Percentiles rank a stretch among this genome's conserved stretches.
Evolutionary conservation across 192 early-diverging fungal genomes (phyloP).

Genomic region (Thoreauomyces humboldtii): DNA sequence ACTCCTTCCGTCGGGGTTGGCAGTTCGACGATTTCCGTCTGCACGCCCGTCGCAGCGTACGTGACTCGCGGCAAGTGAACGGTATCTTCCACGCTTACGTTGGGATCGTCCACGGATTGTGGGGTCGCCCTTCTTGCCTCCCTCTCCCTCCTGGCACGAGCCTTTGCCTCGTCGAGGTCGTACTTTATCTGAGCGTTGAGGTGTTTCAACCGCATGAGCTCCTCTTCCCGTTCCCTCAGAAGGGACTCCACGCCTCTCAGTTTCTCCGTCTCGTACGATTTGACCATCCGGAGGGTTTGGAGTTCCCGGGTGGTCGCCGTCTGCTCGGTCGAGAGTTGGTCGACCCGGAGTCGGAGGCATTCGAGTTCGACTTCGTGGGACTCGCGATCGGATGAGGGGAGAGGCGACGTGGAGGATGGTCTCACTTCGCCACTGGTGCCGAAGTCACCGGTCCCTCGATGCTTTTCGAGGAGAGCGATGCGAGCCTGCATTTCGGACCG

Average conservation of each 20-base stretch:
- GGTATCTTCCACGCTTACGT: background rate
- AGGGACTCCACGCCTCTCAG: constrained; percentile 21
- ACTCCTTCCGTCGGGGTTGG: background rate
- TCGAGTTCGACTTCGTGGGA: constrained; percentile 16
- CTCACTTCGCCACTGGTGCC: background rate
- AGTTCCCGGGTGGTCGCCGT: constrained; percentile 17
- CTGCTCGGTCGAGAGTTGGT: constrained; percentile 22
- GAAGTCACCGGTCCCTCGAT: background rate
- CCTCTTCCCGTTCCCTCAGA: constrained; percentile 36
- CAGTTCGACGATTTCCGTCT: background rate
- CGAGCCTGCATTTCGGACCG: constrained; percentile 27
- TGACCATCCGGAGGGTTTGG: constrained; percentile 30
- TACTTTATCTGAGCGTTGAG: constrained; percentile 26
- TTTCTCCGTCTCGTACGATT: constrained; percentile 38
- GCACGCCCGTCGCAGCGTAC: background rate
- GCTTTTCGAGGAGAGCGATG: constrained; percentile 26
- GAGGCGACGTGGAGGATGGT: no score
- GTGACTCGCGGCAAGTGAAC: background rate
- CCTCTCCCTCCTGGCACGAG: background rate
- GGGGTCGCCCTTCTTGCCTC: background rate
- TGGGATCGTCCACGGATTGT: background rate
- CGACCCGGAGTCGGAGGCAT: constrained; percentile 24
- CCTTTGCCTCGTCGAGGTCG: constrained; percentile 28
- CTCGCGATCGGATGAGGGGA: background rate
- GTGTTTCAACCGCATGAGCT: constrained; percentile 19